phyloP scores from a whole-genome alignment of 495 filamentous ascomycete species.

The Pseudotulostoma volvatum region DNA sequence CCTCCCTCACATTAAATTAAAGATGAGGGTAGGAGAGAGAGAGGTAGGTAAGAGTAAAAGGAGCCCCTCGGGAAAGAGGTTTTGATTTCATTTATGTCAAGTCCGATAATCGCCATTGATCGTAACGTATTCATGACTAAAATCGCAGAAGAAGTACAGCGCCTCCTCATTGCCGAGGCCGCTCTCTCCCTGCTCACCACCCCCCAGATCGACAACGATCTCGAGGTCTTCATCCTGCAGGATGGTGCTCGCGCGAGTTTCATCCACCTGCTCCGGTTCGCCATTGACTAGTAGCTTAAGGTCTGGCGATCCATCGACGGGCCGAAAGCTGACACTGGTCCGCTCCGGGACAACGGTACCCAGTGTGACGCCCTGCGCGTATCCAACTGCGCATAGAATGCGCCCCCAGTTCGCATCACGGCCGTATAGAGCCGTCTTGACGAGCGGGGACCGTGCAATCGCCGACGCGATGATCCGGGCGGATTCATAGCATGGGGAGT shows the following conservation, averaged over 20 bases:
- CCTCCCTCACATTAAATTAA: too few relatives aligned
- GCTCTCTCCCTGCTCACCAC: constrained; percentile 26
- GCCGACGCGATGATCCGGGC: constrained; percentile 61
- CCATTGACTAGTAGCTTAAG: constrained; percentile 78
- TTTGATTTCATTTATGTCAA: too few relatives aligned
- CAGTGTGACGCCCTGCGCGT: constrained; percentile 51
- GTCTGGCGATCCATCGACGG: constrained; percentile 62
- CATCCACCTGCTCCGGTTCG: constrained; percentile 86
- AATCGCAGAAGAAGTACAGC: constrained; percentile 90
- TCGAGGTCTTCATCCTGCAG: constrained; percentile 75
- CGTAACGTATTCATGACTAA: constrained; percentile 92
- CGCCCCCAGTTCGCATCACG: constrained; percentile 98
- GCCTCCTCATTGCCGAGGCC: constrained; percentile 57
- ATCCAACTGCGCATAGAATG: constrained; percentile 88
- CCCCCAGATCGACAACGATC: constrained; percentile 52
- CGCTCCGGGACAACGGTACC: constrained; percentile 59
- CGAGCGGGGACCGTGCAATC: constrained; percentile 84
- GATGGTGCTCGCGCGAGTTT: constrained; percentile 69
- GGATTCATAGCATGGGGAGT: constrained; percentile 48
- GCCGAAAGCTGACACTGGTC: constrained; percentile 84
- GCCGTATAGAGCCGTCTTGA: constrained; percentile 94
- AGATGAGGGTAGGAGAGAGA: too few relatives aligned
- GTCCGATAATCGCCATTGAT: constrained; percentile 89
- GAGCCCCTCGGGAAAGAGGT: too few relatives aligned
- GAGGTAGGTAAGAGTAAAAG: too few relatives aligned